Evolutionary conservation across 176 grass and related monocot species (phyloP), one percentile per base, ranked within the genome.

Genomic region (Avena insularis): DNA sequence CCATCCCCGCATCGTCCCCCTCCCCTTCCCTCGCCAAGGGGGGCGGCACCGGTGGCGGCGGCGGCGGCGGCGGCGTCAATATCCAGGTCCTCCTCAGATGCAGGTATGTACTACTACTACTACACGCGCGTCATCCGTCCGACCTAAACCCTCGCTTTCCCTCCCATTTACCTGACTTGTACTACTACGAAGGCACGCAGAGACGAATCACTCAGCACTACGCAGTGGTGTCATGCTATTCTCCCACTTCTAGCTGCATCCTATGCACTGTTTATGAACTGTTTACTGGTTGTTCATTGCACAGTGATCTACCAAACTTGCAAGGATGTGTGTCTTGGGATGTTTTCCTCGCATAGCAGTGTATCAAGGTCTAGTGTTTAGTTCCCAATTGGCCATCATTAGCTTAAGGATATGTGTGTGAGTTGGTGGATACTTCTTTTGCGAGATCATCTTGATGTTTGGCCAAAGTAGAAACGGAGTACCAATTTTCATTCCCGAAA

Each of bases 81-180:
- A 75, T 92, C 69, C 91, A 92, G 82, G 93, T 95, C 62, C 86
- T 95, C 79, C 85, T 95, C 70, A 79, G 88, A 80, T 95, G 93
- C 91, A 92, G 91, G 93, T 95, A 83, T 53, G 84, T 54, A 11
- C 5, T 31, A 63, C 3, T 29, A 29, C 9, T n/a, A 16, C 66
- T 9, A 69, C 16, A 35, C 9, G 49, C 27, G 74, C 74, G 3
- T 55, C 74, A 49, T 77, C 49, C 49, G 49, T 55, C 49, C 11
- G 25, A 35, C 74, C 74, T 33, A 75, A 75, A 75, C 72, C 72
- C 71, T 48, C 20, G 6, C 16, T 5, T 70, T 16, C 8, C 67
- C 31, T 46, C 19, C 1, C 10, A 35, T 5, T 67, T 35, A 29
- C 5, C 27, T 67, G 64, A 4, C 62, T 71, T 71, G 69, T 69